phyloP scores from a whole-genome alignment of 805 yeast species.

The Suhomyces sp. region DNA sequence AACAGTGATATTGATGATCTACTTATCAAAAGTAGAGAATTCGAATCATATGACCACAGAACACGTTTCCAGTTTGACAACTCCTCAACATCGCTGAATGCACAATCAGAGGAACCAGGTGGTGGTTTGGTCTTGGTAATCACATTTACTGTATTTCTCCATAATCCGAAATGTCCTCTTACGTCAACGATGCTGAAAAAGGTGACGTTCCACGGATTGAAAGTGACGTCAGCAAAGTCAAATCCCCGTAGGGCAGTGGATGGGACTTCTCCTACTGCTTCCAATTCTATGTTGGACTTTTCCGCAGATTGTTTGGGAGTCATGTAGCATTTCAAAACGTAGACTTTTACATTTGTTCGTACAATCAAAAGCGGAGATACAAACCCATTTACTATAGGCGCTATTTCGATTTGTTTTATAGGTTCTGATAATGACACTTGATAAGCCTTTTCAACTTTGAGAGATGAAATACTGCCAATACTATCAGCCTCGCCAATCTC shows the following conservation, averaged over 20 bases:
- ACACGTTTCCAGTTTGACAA: slow-evolving; percentile 55
- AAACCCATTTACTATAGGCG: slow-evolving; percentile 18
- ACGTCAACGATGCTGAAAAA: slow-evolving; percentile 47
- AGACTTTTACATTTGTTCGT: slow-evolving; percentile 34
- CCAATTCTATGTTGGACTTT: slow-evolving; percentile 4
- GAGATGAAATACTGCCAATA: neutral
- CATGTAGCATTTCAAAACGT: slow-evolving; percentile 25
- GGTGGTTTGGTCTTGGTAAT: neutral
- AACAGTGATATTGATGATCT: slow-evolving; percentile 42
- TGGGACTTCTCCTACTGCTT: slow-evolving; percentile 17
- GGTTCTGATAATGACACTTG: slow-evolving; percentile 21
- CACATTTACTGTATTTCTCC: slow-evolving; percentile 16
- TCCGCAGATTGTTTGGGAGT: neutral
- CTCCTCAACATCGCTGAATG: slow-evolving; percentile 45
- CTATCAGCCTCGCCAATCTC: neutral
- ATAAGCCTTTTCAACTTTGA: slow-evolving; percentile 1
- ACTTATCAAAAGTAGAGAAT: slow-evolving; percentile 31
- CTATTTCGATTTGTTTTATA: slow-evolving; percentile 40
- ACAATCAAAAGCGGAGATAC: slow-evolving; percentile 30
- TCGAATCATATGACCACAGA: slow-evolving; percentile 38
- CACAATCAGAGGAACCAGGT: neutral
- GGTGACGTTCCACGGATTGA: slow-evolving; percentile 40
- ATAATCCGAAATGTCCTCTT: slow-evolving; percentile 51
- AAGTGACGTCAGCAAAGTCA: slow-evolving; percentile 44
- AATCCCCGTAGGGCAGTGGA: slow-evolving; percentile 23